Evolutionary conservation across 163 green algal species (phyloP).

Genomic region (Chlamydomonas reinhardtii): DNA sequence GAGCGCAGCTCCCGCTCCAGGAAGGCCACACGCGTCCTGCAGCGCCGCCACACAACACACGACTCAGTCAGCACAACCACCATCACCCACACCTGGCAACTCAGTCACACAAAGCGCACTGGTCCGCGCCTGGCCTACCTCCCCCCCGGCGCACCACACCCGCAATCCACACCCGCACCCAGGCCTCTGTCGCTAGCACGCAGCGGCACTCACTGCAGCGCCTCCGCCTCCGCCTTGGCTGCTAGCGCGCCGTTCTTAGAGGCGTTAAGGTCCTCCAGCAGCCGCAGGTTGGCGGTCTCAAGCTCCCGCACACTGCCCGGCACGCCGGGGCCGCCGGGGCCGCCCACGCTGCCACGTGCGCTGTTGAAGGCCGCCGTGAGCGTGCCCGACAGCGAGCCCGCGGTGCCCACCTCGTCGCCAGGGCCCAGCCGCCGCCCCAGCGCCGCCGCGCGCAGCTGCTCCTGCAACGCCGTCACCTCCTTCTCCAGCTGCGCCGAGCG

Average conservation of each 20-base stretch:
- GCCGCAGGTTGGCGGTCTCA: slow-evolving; percentile 35
- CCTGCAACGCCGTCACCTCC: slow-evolving; percentile 33
- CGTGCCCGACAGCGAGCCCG: background rate
- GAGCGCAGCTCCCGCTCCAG: slow-evolving; percentile 49
- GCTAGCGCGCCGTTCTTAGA: slow-evolving; percentile 20
- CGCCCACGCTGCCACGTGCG: background rate
- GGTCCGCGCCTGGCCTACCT: too few relatives aligned
- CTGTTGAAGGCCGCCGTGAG: background rate
- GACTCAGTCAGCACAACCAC: too few relatives aligned
- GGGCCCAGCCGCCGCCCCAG: slow-evolving; percentile 13
- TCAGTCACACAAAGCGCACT: too few relatives aligned
- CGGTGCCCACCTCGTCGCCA: background rate
- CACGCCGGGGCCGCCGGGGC: background rate
- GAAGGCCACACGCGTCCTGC: slow-evolving; percentile 33
- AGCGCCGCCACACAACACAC: too few relatives aligned
- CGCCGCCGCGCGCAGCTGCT: slow-evolving; percentile 33
- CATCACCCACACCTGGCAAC: too few relatives aligned
- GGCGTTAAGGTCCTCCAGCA: slow-evolving; percentile 35
- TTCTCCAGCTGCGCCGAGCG: slow-evolving; percentile 30
- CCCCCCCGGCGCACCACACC: too few relatives aligned
- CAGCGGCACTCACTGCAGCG: slow-evolving; percentile 30
- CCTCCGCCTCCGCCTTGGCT: slow-evolving; percentile 40
- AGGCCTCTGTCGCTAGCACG: too few relatives aligned
- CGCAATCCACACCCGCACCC: too few relatives aligned
- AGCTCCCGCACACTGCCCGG: background rate